These are phyloP conservation scores for Mrakia gelida DNA, from an alignment of 768 basidiomycete genomes.

Conservation along the genomic window DNA sequence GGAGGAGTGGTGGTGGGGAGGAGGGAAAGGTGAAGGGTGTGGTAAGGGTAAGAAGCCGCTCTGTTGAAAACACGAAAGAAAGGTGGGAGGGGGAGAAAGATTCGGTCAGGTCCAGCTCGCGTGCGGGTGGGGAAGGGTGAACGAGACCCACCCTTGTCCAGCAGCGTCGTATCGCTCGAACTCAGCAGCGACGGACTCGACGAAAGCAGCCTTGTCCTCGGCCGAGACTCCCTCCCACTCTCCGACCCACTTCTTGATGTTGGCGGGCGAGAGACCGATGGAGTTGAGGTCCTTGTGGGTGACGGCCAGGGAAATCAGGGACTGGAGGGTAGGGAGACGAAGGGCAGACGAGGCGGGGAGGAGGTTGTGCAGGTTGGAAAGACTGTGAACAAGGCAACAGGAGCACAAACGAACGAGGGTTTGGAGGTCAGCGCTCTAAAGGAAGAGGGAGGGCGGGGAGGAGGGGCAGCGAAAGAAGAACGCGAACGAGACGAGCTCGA, in stretches of 20 bases:
- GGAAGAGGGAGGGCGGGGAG: background rate
- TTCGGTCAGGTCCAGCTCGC: no score
- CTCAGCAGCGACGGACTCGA: slow-evolving; percentile 19
- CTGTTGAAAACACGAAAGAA: slow-evolving; percentile 54
- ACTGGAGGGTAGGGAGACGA: slow-evolving; percentile 59
- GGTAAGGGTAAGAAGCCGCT: slow-evolving; percentile 58
- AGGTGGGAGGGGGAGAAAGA: no score
- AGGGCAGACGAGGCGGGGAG: slow-evolving; percentile 62
- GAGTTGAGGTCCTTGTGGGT: slow-evolving; percentile 60
- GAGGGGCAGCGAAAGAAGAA: slow-evolving; percentile 11
- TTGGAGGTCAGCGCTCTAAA: background rate
- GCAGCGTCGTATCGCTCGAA: slow-evolving; percentile 21
- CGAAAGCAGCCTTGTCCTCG: slow-evolving; percentile 22
- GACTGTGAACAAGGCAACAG: slow-evolving; percentile 46
- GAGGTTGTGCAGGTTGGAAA: slow-evolving; percentile 78
- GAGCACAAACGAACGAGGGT: background rate
- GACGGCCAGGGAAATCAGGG: slow-evolving; percentile 59
- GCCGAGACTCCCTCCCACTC: slow-evolving; percentile 61
- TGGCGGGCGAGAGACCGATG: slow-evolving; percentile 57
- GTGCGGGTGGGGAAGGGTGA: no score
- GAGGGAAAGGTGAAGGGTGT: slow-evolving; percentile 51
- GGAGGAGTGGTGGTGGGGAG: slow-evolving; percentile 56
- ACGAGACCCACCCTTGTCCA: background rate
- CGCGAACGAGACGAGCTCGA: background rate
- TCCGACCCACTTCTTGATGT: slow-evolving; percentile 70